phyloP scores from a whole-genome alignment of 2,329 filamentous ascomycete species.

The Myriosclerotinia scirpicola region DNA sequence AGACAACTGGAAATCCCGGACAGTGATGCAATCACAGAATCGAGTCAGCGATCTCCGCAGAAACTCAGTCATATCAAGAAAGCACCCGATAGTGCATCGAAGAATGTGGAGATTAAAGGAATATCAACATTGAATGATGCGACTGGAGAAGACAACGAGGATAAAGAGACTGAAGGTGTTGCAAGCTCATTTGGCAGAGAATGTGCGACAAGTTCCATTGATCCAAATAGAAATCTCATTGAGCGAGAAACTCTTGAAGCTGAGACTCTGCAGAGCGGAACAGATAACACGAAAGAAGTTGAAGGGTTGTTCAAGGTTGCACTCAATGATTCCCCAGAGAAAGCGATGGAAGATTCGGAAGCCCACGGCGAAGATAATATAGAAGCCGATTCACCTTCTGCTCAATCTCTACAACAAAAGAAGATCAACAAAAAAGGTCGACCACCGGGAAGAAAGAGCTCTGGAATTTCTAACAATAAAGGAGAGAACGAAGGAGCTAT shows the following conservation, averaged over 20 bases:
- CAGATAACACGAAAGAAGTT: neutral
- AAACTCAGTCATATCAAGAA: neutral
- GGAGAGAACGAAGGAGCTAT: neutral
- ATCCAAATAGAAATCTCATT: conserved; percentile 4
- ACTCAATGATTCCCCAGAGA: neutral
- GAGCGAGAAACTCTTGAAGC: neutral
- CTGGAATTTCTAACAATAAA: neutral
- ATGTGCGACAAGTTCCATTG: conserved; percentile 18
- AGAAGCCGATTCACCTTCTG: neutral
- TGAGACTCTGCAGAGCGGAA: neutral
- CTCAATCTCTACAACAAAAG: neutral
- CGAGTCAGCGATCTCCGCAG: conserved; percentile 13
- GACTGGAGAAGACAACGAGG: neutral
- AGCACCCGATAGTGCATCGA: neutral
- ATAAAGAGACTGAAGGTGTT: neutral
- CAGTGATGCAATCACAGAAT: conserved; percentile 21
- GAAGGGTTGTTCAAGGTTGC: neutral
- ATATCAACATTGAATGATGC: neutral
- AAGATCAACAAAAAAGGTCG: neutral
- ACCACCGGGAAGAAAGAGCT: conserved; percentile 4
- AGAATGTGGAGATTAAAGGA: neutral
- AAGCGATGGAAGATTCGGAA: neutral
- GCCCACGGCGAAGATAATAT: neutral
- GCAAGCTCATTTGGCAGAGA: conserved; percentile 20
- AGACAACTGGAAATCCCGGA: conserved; percentile 22